phyloP scores from a whole-genome alignment of 2,329 filamentous ascomycete species.

The Aspergillus tubingensis region DNA sequence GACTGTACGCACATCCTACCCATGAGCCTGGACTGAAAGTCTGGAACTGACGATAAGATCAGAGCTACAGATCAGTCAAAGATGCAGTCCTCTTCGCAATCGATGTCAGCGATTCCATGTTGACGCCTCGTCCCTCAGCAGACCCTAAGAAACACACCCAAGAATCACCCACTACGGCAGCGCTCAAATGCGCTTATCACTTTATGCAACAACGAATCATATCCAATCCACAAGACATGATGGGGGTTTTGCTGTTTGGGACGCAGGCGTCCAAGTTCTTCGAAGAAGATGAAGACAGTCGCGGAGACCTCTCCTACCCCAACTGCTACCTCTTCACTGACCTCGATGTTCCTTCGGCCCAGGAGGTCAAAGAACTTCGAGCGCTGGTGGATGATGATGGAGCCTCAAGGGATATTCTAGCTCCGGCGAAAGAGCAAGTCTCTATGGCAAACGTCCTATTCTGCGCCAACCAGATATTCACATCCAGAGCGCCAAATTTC shows the following conservation, averaged over 20 bases:
- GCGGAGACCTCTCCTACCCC: constrained; percentile 69
- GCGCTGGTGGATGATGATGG: constrained; percentile 76
- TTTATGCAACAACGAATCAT: constrained; percentile 99
- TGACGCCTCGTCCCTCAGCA: constrained; percentile 64
- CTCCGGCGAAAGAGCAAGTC: constrained; percentile 67
- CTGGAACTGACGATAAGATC: constrained; percentile 8
- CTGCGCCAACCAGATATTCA: constrained; percentile 95
- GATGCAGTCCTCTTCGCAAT: constrained; percentile 99
- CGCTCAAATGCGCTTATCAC: constrained; percentile 89
- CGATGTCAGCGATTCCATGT: constrained; percentile 86
- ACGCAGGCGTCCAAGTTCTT: constrained; percentile 82
- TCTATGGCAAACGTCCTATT: constrained; percentile 90
- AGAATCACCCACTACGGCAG: constrained; percentile 77
- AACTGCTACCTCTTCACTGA: constrained; percentile 92
- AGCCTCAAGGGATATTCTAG: constrained; percentile 67
- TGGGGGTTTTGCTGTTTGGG: constrained; percentile 89
- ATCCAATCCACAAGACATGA: constrained; percentile 94
- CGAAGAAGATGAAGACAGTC: constrained; percentile 61
- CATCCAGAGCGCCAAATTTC: constrained; percentile 91
- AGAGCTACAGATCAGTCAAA: constrained; percentile 90
- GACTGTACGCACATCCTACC: constrained; percentile 32
- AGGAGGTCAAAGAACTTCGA: constrained; percentile 80
- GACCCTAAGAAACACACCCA: constrained; percentile 74
- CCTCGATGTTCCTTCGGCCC: constrained; percentile 80
- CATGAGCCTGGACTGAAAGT: not conserved